A percentile compares a stretch with the other conserved stretches of the same genome.
These are phyloP conservation scores for Mikania micrantha DNA, from an alignment of 129 eudicot genomes.

Conservation along the genomic window DNA sequence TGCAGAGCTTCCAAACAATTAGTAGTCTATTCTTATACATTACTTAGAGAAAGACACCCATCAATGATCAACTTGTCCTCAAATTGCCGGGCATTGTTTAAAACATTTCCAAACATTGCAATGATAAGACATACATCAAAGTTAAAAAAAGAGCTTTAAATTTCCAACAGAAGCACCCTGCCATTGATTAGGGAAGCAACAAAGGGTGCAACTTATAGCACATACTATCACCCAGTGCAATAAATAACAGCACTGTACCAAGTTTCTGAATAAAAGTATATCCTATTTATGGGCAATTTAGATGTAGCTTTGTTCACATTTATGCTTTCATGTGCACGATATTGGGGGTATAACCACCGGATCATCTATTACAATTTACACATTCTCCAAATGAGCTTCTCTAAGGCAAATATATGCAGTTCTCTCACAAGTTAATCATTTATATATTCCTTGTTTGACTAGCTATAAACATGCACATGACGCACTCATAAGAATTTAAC, in stretches of 20 bases:
- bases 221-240: conserved; percentile 2
- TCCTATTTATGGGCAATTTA: not conserved
- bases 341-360: not conserved
- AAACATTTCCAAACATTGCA: not conserved
- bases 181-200: not conserved
- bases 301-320: not conserved
- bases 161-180: not conserved
- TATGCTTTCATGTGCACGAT: not conserved
- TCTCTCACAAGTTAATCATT: not conserved
- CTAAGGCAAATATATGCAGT: not conserved
- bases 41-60: not conserved
- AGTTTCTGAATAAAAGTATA: not conserved
- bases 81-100: not conserved
- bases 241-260: not conserved
- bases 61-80: not conserved
- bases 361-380: not conserved
- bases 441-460: conserved; percentile 7
- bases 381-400: not conserved
- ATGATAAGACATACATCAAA: not conserved
- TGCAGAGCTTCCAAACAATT: not conserved
- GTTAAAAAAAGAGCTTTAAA: not conserved
- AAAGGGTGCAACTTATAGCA: not conserved
- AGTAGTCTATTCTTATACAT: not conserved
- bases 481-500: not conserved
- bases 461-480: conserved; percentile 4